Base-by-base conservation (phyloP, 1,284 basidiomycete genomes). In the Trichosporon ovoides region DNA sequence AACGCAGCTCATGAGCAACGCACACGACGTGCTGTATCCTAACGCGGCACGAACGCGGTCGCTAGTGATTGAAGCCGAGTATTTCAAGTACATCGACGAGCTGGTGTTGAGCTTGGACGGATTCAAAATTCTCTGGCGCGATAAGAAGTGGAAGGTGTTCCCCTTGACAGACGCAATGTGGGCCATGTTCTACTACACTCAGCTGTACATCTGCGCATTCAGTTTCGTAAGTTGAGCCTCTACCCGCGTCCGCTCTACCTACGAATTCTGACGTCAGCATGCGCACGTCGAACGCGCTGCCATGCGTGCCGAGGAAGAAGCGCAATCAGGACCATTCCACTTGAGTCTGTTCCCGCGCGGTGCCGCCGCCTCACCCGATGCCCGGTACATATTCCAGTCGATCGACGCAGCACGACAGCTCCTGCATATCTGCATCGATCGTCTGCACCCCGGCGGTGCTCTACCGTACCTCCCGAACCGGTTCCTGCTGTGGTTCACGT, bases 61-160 rank as follows among this genome's bases (percentile, higher is more conserved):
- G 0, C 64, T 78, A 3, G 73, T 77, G 16, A 61, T 72, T 64
- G 68, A 73, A 38, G 69, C 72, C 37, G 68, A 74, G 61, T 73
- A 73, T 56, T 73, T 73, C 68, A 76, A 76, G 57, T 77, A 75
- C 55, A 65, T 78, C 22, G 75, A 77, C 52, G 76, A 77, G 64
- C 66, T 77, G 18, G 64, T 71, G 16, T 62, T 73, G 31, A 70
- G 69, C 0, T 66, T 78, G 11, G 75, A 77, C 52, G 74, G 70
- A 0, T 78, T 77, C 63, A 71, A 72, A 52, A 63, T 71, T 3
- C 62, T 75, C 10, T 76, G 76, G 71, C 59, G 66, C 28, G 61
- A 68, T 28, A 75, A 75, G 55, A 70, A 68, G 68, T 75, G 72
- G 71, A 67, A 56, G 12, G 51, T 70, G 13, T 74, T 73, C 54